Evolutionary conservation across 2,329 filamentous ascomycete species (phyloP).

Genomic region (Rhynchosporium graminicola): DNA sequence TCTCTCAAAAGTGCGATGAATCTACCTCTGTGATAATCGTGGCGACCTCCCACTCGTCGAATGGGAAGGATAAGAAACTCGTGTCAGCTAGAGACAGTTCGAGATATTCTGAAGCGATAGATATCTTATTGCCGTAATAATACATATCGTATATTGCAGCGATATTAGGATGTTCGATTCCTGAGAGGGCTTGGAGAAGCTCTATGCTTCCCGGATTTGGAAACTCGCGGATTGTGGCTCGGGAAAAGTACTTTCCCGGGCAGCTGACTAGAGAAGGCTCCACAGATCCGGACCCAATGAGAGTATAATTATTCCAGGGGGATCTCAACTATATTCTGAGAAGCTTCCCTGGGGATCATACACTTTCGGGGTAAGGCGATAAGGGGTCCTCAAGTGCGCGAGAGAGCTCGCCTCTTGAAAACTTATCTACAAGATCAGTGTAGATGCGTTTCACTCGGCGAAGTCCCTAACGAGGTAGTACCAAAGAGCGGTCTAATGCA

Average conservation of each 20-base stretch:
- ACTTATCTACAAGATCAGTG: conserved; percentile 2
- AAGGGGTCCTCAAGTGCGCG: background rate
- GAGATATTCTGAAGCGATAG: conserved; percentile 18
- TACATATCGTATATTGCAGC: conserved; percentile 20
- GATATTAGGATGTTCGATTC: conserved; percentile 19
- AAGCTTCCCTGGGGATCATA: background rate
- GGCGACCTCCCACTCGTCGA: conserved; percentile 21
- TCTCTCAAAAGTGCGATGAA: conserved; percentile 14
- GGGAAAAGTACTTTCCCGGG: conserved; percentile 12
- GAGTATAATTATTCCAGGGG: conserved; percentile 12
- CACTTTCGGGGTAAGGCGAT: background rate
- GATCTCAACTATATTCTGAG: conserved; percentile 1
- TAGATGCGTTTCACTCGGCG: conserved; percentile 6
- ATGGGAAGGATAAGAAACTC: conserved; percentile 13
- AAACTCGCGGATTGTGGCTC: conserved; percentile 8
- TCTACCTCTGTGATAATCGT: conserved; percentile 18
- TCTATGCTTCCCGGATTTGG: conserved; percentile 15
- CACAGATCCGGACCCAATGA: background rate
- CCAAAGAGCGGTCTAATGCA: background rate
- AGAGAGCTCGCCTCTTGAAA: conserved; percentile 1
- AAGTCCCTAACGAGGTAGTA: background rate
- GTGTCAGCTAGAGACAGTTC: conserved; percentile 18
- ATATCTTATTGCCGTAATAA: conserved; percentile 16
- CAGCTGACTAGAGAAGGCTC: conserved; percentile 11
- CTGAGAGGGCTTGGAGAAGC: conserved; percentile 24